Percentiles rank a stretch among this genome's conserved stretches.
Evolutionary conservation across 179 eudicot species (phyloP).

Genomic region (Spergularia azorica): DNA sequence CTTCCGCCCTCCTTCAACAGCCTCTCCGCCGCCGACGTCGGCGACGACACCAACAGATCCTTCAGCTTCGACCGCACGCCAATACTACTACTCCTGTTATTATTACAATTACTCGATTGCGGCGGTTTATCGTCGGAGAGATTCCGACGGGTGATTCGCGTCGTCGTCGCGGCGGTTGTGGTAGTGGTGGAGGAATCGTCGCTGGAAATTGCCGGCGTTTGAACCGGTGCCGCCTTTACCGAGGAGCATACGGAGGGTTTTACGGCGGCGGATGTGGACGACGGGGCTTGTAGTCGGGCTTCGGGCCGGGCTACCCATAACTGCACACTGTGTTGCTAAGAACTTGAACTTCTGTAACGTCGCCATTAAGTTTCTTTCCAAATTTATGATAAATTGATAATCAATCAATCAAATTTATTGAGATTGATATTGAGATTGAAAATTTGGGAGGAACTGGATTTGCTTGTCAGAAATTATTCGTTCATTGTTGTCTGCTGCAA

Average conservation of each 20-base stretch:
- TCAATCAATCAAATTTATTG: no score
- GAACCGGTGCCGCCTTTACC: conserved; percentile 28
- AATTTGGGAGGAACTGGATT: no score
- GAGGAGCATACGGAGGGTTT: conserved; percentile 84
- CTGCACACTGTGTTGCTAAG: conserved; percentile 80
- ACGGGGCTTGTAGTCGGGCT: conserved; percentile 88
- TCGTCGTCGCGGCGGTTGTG: conserved; percentile 13
- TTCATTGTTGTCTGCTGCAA: background rate
- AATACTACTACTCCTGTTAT: conserved; percentile 5
- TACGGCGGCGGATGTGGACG: conserved; percentile 92
- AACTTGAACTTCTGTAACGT: conserved; percentile 91
- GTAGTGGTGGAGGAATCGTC: conserved; percentile 25
- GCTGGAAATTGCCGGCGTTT: conserved; percentile 24
- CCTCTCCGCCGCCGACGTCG: conserved; percentile 39
- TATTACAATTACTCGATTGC: conserved; percentile 5
- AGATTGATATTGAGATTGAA: background rate
- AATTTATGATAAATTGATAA: no score
- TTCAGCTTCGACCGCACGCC: conserved; percentile 62
- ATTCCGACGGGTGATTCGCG: conserved; percentile 31
- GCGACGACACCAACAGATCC: conserved; percentile 79
- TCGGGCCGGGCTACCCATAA: conserved; percentile 66
- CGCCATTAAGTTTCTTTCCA: conserved; percentile 34
- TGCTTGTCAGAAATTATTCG: no score
- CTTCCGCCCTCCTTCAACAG: background rate
- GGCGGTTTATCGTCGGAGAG: background rate